A percentile compares a stretch with the other conserved stretches of the same genome.
These are phyloP conservation scores for Niebla homalea DNA, from an alignment of 495 filamentous ascomycete genomes.

Conservation along the genomic window DNA sequence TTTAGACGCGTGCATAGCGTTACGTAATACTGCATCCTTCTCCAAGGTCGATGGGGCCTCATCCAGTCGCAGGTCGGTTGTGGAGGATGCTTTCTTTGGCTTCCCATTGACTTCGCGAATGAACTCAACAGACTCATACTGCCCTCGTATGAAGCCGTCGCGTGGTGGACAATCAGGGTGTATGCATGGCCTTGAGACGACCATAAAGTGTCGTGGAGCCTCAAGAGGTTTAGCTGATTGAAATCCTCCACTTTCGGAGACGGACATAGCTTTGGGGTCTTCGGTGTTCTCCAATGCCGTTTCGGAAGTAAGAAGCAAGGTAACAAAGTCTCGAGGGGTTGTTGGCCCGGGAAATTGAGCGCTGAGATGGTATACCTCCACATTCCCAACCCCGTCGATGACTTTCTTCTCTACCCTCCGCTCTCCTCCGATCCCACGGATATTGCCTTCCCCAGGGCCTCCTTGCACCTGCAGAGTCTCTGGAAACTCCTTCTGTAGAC, in stretches of 20 bases:
- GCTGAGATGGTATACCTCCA: constrained; percentile 69
- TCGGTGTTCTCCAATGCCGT: constrained; percentile 21
- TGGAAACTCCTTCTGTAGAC: constrained; percentile 40
- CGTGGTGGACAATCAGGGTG: constrained; percentile 59
- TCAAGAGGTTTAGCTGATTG: constrained; percentile 9
- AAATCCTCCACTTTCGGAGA: constrained; percentile 5
- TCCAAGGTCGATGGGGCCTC: constrained; percentile 8
- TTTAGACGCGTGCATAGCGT: background rate
- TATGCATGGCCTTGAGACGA: constrained; percentile 69
- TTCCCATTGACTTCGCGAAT: constrained; percentile 63
- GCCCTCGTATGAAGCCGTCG: constrained; percentile 61
- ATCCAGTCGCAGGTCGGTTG: constrained; percentile 18
- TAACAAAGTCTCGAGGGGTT: constrained; percentile 76
- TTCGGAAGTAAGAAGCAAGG: constrained; percentile 48
- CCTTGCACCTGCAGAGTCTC: constrained; percentile 47
- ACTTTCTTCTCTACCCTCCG: constrained; percentile 46
- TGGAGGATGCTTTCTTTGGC: constrained; percentile 19
- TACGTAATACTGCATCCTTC: constrained; percentile 15
- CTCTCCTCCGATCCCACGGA: constrained; percentile 77
- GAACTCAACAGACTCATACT: constrained; percentile 86
- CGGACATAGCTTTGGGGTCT: constrained; percentile 9
- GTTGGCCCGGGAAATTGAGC: constrained; percentile 86
- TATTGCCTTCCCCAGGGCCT: constrained; percentile 51
- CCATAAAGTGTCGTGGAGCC: constrained; percentile 57
- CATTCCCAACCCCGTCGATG: constrained; percentile 39